Conservation (phyloP, 2,329 filamentous ascomycete genomes). For the Orbilia brochopaga region DNA sequence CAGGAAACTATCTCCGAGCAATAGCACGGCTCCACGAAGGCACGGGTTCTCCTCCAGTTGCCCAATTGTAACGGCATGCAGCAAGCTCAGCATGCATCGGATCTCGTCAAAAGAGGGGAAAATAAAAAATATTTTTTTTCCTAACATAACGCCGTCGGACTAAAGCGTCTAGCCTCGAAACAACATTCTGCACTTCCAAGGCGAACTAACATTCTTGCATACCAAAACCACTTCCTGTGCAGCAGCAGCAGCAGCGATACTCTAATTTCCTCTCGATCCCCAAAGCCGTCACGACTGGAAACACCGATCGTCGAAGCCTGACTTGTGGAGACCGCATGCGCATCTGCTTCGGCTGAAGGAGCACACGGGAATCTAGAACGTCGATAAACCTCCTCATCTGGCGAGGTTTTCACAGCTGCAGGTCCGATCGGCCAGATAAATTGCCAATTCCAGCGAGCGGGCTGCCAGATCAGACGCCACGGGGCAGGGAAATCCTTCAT, state of each 20-base stretch:
- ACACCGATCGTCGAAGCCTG: slow-evolving; percentile 12
- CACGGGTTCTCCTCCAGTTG: slow-evolving; percentile 30
- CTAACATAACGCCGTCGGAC: slow-evolving; percentile 34
- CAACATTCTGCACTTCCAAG: background rate
- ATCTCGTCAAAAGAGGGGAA: slow-evolving; percentile 25
- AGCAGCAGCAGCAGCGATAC: too few relatives aligned
- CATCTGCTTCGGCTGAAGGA: slow-evolving; percentile 27
- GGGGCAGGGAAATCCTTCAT: slow-evolving; percentile 15
- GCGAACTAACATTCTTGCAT: too few relatives aligned
- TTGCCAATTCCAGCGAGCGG: slow-evolving; percentile 25
- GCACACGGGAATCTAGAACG: slow-evolving; percentile 38
- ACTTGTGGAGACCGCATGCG: slow-evolving; percentile 20
- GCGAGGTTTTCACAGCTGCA: slow-evolving; percentile 31
- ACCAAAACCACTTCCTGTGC: too few relatives aligned
- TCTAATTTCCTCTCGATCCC: too few relatives aligned
- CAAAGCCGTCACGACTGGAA: too few relatives aligned
- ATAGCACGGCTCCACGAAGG: slow-evolving; percentile 42
- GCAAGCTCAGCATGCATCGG: slow-evolving; percentile 25
- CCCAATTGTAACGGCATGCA: slow-evolving; percentile 48
- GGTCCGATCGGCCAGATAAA: slow-evolving; percentile 32
- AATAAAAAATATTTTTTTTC: too few relatives aligned
- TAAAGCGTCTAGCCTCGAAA: slow-evolving; percentile 32
- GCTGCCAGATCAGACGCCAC: slow-evolving; percentile 38
- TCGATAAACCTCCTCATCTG: slow-evolving; percentile 20
- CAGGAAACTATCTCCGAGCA: slow-evolving; percentile 11